Conservation (phyloP, 2,329 filamentous ascomycete species). For the Pezicula neosporulosa region DNA sequence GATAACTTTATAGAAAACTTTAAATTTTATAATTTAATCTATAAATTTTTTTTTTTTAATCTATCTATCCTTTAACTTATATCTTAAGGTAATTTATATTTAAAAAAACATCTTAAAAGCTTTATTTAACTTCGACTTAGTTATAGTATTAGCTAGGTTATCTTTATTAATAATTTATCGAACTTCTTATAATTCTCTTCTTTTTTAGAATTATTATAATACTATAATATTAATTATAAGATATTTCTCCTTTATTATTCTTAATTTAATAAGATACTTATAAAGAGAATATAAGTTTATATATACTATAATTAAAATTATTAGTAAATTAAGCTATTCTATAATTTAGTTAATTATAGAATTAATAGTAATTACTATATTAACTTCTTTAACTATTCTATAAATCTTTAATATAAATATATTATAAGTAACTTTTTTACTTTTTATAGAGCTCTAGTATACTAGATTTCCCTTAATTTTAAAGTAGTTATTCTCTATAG, state of each 20-base stretch:
- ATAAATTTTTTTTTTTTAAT: background rate
- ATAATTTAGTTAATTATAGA: slow-evolving; percentile 2
- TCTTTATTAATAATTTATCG: slow-evolving; percentile 10
- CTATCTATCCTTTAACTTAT: slow-evolving; percentile 4
- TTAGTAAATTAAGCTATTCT: too few species aligned
- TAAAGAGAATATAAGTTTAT: slow-evolving; percentile 15
- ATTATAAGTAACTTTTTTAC: slow-evolving; percentile 10
- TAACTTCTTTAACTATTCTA: slow-evolving; percentile 9
- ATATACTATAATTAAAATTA: slow-evolving; percentile 11
- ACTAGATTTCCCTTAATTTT: slow-evolving; percentile 11
- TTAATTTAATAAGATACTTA: slow-evolving; percentile 12
- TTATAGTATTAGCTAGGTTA: slow-evolving; percentile 12
- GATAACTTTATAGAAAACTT: too few species aligned
- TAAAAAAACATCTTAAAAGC: slow-evolving; percentile 6
- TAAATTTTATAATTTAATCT: too few species aligned
- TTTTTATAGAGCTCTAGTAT: slow-evolving; percentile 7
- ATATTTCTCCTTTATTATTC: slow-evolving; percentile 13
- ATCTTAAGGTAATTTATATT: slow-evolving; percentile 6
- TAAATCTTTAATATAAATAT: slow-evolving; percentile 13
- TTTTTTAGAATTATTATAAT: slow-evolving; percentile 16
- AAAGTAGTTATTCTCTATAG: slow-evolving; percentile 2
- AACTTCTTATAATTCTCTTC: slow-evolving; percentile 11
- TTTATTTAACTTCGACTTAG: slow-evolving; percentile 6
- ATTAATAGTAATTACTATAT: slow-evolving; percentile 9
- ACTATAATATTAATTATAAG: slow-evolving; percentile 20